Evolutionary conservation across 2,329 filamentous ascomycete species (phyloP).

Genomic region (Aureobasidium leucospermi): DNA sequence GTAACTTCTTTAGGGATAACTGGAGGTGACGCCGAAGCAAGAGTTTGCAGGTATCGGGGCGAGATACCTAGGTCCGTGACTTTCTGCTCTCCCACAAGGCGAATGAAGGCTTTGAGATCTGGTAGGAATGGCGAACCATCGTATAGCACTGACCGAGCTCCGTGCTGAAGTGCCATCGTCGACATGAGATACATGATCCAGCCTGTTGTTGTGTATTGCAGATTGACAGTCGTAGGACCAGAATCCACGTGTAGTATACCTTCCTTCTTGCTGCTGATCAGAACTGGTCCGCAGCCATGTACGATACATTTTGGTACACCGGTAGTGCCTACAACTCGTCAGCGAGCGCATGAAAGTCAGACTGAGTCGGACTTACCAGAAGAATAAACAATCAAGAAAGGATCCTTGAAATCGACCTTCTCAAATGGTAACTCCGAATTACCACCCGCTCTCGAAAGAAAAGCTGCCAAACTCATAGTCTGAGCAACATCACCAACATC

Average conservation of each 20-base stretch:
- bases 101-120: slow-evolving; percentile 55
- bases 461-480: slow-evolving; percentile 37
- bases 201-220: slow-evolving; percentile 61
- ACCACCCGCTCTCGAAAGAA: slow-evolving; percentile 33
- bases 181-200: slow-evolving; percentile 83
- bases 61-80: slow-evolving; percentile 70
- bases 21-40: slow-evolving; percentile 54
- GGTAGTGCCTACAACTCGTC: slow-evolving; percentile 59
- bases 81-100: slow-evolving; percentile 53
- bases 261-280: slow-evolving; percentile 58
- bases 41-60: slow-evolving; percentile 68
- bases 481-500: slow-evolving; percentile 50
- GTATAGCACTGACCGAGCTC: slow-evolving; percentile 62
- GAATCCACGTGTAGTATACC: slow-evolving; percentile 44
- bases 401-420: slow-evolving; percentile 62
- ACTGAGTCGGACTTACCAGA: neutral
- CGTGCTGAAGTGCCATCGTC: slow-evolving; percentile 52
- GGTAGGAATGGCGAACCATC: slow-evolving; percentile 77
- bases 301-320: slow-evolving; percentile 81
- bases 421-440: slow-evolving; percentile 45
- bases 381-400: slow-evolving; percentile 64
- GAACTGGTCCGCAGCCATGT: slow-evolving; percentile 61
- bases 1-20: slow-evolving; percentile 51
- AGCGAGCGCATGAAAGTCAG: neutral
- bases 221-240: slow-evolving; percentile 34